phyloP scores from a whole-genome alignment of 192 early-diverging fungal species.

The Coemansia sp. region DNA sequence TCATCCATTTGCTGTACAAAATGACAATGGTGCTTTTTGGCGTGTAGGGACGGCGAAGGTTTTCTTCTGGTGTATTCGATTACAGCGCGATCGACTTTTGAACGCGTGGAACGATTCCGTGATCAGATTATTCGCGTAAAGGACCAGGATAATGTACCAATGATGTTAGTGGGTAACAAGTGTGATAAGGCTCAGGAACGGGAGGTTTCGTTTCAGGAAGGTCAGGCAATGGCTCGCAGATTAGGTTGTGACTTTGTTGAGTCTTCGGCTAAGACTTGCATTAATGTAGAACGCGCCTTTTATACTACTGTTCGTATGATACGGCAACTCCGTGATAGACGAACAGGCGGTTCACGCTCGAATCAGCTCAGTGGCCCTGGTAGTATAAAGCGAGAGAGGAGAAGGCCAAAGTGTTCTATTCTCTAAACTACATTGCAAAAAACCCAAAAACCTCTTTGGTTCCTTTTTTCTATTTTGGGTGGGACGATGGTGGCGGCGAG shows the following conservation, averaged over 20 bases:
- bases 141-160: slow-evolving; percentile 78
- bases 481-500: not conserved
- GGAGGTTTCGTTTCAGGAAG: slow-evolving; percentile 85
- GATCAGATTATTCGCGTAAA: slow-evolving; percentile 92
- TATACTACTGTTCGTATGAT: slow-evolving; percentile 82
- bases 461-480: too few species aligned
- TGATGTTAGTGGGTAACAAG: slow-evolving; percentile 96
- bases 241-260: slow-evolving; percentile 85
- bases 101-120: slow-evolving; percentile 80
- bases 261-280: slow-evolving; percentile 84
- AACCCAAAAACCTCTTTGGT: too few species aligned
- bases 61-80: slow-evolving; percentile 91
- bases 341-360: slow-evolving; percentile 33
- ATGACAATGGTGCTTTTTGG: not conserved
- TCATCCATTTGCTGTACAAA: not conserved
- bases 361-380: slow-evolving; percentile 23
- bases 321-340: slow-evolving; percentile 60
- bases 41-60: slow-evolving; percentile 76
- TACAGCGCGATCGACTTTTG: slow-evolving; percentile 84
- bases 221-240: slow-evolving; percentile 68
- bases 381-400: slow-evolving; percentile 49
- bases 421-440: slow-evolving; percentile 19
- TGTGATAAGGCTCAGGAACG: slow-evolving; percentile 81
- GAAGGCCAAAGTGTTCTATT: slow-evolving; percentile 46
- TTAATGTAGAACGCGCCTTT: slow-evolving; percentile 90